phyloP scores from a whole-genome alignment of 768 basidiomycete genomes.

The Dictyophora rubrovolvata region DNA sequence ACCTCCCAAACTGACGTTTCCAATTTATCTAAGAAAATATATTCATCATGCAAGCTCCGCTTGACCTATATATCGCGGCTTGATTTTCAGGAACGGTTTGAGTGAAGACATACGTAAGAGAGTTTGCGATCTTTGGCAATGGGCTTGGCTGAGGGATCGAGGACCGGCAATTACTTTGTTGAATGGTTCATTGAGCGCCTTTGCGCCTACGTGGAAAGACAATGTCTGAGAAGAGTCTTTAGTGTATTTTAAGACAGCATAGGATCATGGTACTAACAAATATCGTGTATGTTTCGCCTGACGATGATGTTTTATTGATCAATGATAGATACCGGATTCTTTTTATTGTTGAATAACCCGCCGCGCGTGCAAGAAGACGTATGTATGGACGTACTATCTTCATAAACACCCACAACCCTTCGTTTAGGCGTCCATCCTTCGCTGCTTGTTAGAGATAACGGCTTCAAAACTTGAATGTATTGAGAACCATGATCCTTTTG shows the following conservation, averaged over 20 bases:
- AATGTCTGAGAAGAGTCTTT: constrained; percentile 32
- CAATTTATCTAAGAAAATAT: constrained; percentile 37
- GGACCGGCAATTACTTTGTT: constrained; percentile 50
- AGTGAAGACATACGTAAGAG: constrained; percentile 39
- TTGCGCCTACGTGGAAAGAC: constrained; percentile 61
- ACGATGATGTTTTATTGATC: constrained; percentile 55
- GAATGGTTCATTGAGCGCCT: constrained; percentile 52
- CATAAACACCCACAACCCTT: constrained; percentile 58
- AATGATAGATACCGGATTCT: constrained; percentile 71
- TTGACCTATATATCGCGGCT: constrained; percentile 63
- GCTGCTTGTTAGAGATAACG: constrained; percentile 64
- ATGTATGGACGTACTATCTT: constrained; percentile 56
- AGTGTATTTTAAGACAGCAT: neutral
- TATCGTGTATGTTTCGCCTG: constrained; percentile 52
- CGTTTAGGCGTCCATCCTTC: constrained; percentile 67
- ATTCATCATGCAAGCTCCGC: constrained; percentile 50
- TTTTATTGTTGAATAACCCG: neutral
- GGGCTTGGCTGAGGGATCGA: constrained; percentile 43
- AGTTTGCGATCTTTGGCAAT: constrained; percentile 51
- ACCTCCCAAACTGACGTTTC: constrained; percentile 77
- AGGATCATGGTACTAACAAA: constrained; percentile 31
- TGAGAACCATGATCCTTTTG: constrained; percentile 70
- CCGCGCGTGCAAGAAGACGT: neutral
- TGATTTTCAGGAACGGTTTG: constrained; percentile 51
- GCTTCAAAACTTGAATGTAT: constrained; percentile 68